These are phyloP conservation scores for Xylariales sp. DNA, from an alignment of 2,329 filamentous ascomycete species.

Conservation along the genomic window DNA sequence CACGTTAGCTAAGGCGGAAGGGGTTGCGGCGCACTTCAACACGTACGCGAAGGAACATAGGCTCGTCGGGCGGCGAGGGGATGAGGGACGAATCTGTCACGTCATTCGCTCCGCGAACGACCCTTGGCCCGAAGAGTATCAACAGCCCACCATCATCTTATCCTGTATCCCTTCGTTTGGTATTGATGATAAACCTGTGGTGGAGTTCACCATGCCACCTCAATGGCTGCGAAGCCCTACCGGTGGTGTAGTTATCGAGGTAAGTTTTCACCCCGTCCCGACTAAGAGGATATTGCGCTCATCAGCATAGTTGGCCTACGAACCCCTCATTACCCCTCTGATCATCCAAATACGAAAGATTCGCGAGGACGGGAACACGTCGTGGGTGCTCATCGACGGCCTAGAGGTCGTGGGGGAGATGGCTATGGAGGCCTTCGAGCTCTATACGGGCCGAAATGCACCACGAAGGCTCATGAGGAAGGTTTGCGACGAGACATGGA, in stretches of 20 bases:
- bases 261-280: slow-evolving; percentile 41
- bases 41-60: slow-evolving; percentile 55
- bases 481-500: slow-evolving; percentile 61
- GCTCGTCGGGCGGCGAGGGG: slow-evolving; percentile 50
- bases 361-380: slow-evolving; percentile 61
- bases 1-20: slow-evolving; percentile 69
- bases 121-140: slow-evolving; percentile 71
- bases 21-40: slow-evolving; percentile 76
- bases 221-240: slow-evolving; percentile 77
- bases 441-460: slow-evolving; percentile 78
- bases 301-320: slow-evolving; percentile 68
- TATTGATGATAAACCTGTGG: slow-evolving; percentile 68
- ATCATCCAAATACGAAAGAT: slow-evolving; percentile 71
- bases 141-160: slow-evolving; percentile 75
- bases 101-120: slow-evolving; percentile 69
- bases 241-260: slow-evolving; percentile 78
- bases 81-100: slow-evolving; percentile 57
- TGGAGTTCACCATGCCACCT: slow-evolving; percentile 75
- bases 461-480: slow-evolving; percentile 75
- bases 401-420: slow-evolving; percentile 79
- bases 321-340: slow-evolving; percentile 75
- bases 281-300: slow-evolving; percentile 3
- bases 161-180: slow-evolving; percentile 77
- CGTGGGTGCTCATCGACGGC: slow-evolving; percentile 79
- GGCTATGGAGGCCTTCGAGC: slow-evolving; percentile 80